phyloP scores from a whole-genome alignment of 2,329 filamentous ascomycete species.

The Aspergillus arachidicola region DNA sequence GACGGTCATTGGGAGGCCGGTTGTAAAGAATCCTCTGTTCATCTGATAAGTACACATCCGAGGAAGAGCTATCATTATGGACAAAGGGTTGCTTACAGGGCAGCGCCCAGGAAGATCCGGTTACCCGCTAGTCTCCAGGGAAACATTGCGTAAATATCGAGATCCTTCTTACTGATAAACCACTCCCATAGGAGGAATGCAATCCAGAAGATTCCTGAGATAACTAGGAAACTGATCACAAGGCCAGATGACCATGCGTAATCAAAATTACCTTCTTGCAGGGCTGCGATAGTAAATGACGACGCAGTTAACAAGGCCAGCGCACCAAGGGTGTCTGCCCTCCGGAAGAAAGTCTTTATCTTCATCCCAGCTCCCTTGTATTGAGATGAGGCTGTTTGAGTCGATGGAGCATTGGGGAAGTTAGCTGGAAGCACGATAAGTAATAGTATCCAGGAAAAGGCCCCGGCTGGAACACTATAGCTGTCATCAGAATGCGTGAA shows the following conservation, averaged over 20 bases:
- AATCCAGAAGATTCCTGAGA: conserved; percentile 43
- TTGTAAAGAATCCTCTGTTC: conserved; percentile 18
- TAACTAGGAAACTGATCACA: conserved; percentile 53
- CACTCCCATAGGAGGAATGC: conserved; percentile 20
- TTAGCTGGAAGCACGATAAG: conserved; percentile 13
- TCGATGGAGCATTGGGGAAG: conserved; percentile 8
- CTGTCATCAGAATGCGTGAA: not conserved
- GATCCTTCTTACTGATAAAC: conserved; percentile 7
- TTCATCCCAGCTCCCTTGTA: not conserved
- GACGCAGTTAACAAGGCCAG: conserved; percentile 54
- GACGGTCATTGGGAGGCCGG: conserved; percentile 22
- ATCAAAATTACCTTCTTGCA: conserved; percentile 59
- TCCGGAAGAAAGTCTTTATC: not conserved
- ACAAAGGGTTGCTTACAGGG: not conserved
- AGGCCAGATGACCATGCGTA: conserved; percentile 56
- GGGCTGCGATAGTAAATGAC: conserved; percentile 55
- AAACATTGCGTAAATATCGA: conserved; percentile 17
- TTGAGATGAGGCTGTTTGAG: not conserved
- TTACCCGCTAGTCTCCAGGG: conserved; percentile 18
- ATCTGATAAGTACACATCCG: not conserved
- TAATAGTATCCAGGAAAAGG: conserved; percentile 11
- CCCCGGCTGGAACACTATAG: conserved; percentile 20
- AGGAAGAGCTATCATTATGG: not conserved
- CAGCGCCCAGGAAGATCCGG: conserved; percentile 17
- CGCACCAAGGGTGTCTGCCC: conserved; percentile 56